Evolutionary conservation across 176 grass and related monocot species (phyloP).

Genomic region (Eremochloa ophiuroides): DNA sequence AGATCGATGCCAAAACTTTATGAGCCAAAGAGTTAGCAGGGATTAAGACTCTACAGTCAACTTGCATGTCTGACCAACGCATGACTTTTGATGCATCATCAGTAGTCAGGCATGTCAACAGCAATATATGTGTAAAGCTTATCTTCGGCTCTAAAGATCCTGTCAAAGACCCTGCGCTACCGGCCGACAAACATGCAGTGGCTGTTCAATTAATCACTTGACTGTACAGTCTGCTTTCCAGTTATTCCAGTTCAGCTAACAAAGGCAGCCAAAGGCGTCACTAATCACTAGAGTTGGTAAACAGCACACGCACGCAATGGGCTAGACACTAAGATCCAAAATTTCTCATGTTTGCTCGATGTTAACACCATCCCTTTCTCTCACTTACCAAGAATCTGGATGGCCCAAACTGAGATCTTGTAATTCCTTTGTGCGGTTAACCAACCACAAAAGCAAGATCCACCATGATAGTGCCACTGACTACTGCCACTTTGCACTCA

Average conservation of each 20-base stretch:
- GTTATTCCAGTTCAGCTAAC: constrained; percentile 48
- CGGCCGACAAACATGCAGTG: constrained; percentile 29
- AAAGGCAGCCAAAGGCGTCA: constrained; percentile 15
- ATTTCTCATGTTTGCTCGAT: constrained; percentile 11
- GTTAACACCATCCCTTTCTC: constrained; percentile 31
- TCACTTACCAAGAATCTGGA: constrained; percentile 10
- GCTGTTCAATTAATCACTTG: constrained; percentile 31
- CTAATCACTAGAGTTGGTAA: constrained; percentile 27
- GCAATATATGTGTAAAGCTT: constrained; percentile 12
- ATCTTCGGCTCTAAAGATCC: constrained; percentile 18
- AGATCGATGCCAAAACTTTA: constrained; percentile 1
- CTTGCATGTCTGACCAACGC: neutral
- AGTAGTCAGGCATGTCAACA: constrained; percentile 16
- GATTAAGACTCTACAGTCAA: neutral
- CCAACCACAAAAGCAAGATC: constrained; percentile 12
- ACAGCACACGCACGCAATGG: neutral
- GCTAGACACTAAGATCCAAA: constrained; percentile 29
- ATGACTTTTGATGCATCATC: neutral
- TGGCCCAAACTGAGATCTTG: constrained; percentile 25
- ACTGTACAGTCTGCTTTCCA: constrained; percentile 20
- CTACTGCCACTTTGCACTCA: constrained; percentile 21
- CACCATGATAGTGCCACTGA: constrained; percentile 9
- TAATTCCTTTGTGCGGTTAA: constrained; percentile 16
- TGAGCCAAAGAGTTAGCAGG: neutral
- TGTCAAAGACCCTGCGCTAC: constrained; percentile 17